Evolutionary conservation across 345 rosid genomes (phyloP), one percentile per base, ranked within the genome.

Genomic region (Cardamine chenopodiifolia): DNA sequence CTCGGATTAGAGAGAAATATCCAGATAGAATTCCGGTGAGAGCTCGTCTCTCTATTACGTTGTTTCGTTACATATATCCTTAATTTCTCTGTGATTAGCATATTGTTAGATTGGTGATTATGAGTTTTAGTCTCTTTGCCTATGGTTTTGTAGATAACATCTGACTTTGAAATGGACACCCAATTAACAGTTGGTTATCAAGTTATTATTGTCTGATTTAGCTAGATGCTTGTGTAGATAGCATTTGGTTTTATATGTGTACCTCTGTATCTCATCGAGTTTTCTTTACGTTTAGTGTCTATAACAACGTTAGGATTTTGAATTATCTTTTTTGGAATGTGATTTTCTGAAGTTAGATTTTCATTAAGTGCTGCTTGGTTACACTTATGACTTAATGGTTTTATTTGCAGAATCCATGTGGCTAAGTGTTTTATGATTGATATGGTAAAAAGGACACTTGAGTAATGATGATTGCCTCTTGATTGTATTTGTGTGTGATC

Each of bases 11-110:
- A 83, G 98, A 90, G 72, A 93, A 93, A 55, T 93, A 93, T 83
- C 87, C 96, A 14, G 98, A 93, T 79, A 90, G 98, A 37, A 88
- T 93, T 74, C 98, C 98, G 76, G 98, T 93, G 79, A 90, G 93
- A 73, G 48, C 70, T 62, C 56, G 3, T 25, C 26, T 25, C 26
- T 25, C 26, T 25, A 25, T 25, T 25, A 25, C 26, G 3, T 25
- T 25, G 26, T 25, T 25, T 25, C n/a, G n/a, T n/a, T n/a, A n/a
- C n/a, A 25, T 25, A 25, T 1, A 1, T 25, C 26, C 26, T n/a
- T 25, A 25, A 25, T 3, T 25, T 25, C 26, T 25, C 26, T 25
- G 3, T 25, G 26, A 25, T 25, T 25, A 25, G 26, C 26, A 25
- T 25, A 25, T 32, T 31, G 4, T 31, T 25, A 42, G 56, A 62